A percentile compares a stretch with the other conserved stretches of the same genome.
phyloP scores from a whole-genome alignment of 208 protist genomes.

The Acanthamoeba healyi region DNA sequence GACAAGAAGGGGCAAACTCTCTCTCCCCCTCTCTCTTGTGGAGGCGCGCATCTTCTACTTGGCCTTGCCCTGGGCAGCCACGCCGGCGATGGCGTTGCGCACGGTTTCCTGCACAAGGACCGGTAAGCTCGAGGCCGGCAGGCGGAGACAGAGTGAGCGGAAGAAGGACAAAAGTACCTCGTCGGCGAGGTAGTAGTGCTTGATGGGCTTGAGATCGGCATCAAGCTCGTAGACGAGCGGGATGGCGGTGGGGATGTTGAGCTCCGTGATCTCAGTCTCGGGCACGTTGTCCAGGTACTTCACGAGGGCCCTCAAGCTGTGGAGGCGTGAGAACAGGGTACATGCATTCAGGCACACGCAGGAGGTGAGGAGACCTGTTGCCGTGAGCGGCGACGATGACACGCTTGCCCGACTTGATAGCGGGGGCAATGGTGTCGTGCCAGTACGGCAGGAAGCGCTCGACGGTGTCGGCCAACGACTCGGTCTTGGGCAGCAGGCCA shows the following conservation, averaged over 20 bases:
- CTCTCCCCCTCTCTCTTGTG: too few relatives aligned
- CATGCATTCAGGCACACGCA: neutral
- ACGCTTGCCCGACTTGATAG: constrained; percentile 87
- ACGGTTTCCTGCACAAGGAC: constrained; percentile 14
- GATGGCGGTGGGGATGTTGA: constrained; percentile 89
- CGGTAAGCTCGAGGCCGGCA: neutral
- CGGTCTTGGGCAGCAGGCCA: constrained; percentile 81
- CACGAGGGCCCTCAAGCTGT: constrained; percentile 86
- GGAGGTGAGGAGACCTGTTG: constrained; percentile 70
- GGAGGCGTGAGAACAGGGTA: neutral
- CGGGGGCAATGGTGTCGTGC: constrained; percentile 85
- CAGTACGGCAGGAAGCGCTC: constrained; percentile 87
- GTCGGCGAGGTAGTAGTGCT: constrained; percentile 81
- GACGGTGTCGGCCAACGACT: constrained; percentile 85
- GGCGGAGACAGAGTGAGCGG: neutral
- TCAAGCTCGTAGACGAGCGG: constrained; percentile 87
- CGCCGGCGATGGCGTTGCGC: constrained; percentile 69
- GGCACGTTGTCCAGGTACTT: constrained; percentile 88
- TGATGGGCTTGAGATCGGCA: constrained; percentile 82
- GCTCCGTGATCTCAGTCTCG: constrained; percentile 83
- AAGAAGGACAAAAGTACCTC: neutral
- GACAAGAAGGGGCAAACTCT: too few relatives aligned
- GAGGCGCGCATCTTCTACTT: too few relatives aligned
- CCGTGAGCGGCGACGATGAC: constrained; percentile 91
- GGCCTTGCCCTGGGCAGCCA: constrained; percentile 83